phyloP scores from a whole-genome alignment of 2,329 filamentous ascomycete species.

The Corynespora cassiicola region DNA sequence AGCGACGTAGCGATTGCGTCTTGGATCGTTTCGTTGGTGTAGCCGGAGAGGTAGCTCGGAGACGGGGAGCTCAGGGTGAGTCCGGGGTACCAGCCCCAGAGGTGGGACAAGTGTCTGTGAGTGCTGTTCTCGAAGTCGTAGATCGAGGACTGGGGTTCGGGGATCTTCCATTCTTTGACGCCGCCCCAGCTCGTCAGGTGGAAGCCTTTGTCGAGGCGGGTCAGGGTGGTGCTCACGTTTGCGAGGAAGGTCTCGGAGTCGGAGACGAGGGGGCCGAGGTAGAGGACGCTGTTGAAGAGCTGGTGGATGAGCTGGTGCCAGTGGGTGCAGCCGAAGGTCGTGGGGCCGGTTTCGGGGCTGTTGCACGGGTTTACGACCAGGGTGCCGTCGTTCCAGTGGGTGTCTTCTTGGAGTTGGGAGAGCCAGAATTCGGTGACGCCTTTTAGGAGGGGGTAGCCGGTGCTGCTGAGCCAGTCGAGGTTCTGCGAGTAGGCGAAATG shows the following conservation, averaged over 20 bases:
- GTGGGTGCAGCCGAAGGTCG: slow-evolving; percentile 61
- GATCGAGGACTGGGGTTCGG: slow-evolving; percentile 43
- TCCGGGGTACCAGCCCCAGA: slow-evolving; percentile 64
- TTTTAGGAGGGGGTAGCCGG: slow-evolving; percentile 62
- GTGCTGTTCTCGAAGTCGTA: slow-evolving; percentile 52
- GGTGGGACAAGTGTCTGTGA: slow-evolving; percentile 62
- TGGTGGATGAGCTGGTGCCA: slow-evolving; percentile 59
- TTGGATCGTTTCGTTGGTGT: slow-evolving; percentile 53
- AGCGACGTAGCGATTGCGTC: slow-evolving; percentile 56
- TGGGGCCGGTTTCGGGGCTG: slow-evolving; percentile 62
- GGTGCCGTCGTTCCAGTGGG: slow-evolving; percentile 57
- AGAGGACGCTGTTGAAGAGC: slow-evolving; percentile 41
- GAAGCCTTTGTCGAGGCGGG: slow-evolving; percentile 59
- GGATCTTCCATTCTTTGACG: slow-evolving; percentile 60
- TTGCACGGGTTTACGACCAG: slow-evolving; percentile 66
- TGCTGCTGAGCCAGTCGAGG: slow-evolving; percentile 49
- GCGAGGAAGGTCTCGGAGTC: slow-evolving; percentile 42
- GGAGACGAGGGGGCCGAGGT: slow-evolving; percentile 18
- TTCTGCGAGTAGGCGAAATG: slow-evolving; percentile 62
- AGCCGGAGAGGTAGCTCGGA: slow-evolving; percentile 37
- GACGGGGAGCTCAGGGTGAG: slow-evolving; percentile 55
- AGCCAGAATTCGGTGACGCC: slow-evolving; percentile 64
- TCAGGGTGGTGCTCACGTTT: slow-evolving; percentile 51
- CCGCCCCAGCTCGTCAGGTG: slow-evolving; percentile 53
- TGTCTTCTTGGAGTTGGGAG: slow-evolving; percentile 59